A percentile compares a stretch with the other conserved stretches of the same genome.
phyloP scores from a whole-genome alignment of 345 rosid species.

The Salix dunnii region DNA sequence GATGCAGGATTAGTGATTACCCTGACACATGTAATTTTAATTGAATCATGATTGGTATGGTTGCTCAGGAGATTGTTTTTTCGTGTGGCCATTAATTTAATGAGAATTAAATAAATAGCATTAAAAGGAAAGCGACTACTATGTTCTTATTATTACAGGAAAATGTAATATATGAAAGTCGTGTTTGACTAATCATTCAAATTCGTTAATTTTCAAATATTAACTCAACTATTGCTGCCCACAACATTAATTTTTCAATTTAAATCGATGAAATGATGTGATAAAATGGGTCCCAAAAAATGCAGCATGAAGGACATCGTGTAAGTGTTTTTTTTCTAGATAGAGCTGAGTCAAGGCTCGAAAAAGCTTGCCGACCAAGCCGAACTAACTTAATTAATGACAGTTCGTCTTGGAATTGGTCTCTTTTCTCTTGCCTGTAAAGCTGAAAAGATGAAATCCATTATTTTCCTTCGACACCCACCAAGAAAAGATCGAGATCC shows the following conservation, averaged over 20 bases:
- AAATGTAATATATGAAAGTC: neutral
- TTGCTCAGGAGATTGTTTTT: neutral
- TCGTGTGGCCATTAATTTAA: neutral
- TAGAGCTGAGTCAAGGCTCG: conserved; percentile 17
- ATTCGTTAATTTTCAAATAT: too few species aligned
- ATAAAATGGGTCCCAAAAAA: neutral
- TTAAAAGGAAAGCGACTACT: too few species aligned
- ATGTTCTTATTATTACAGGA: too few species aligned
- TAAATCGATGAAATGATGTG: neutral
- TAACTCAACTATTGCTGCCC: neutral
- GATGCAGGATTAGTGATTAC: conserved; percentile 10
- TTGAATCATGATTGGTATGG: neutral
- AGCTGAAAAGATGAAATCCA: neutral
- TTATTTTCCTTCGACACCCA: neutral
- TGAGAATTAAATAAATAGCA: too few species aligned
- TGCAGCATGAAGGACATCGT: neutral
- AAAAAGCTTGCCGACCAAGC: conserved; percentile 12
- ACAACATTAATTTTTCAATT: neutral
- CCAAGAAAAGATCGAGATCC: neutral
- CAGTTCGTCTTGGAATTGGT: neutral
- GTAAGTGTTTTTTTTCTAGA: neutral
- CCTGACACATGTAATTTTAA: conserved; percentile 19
- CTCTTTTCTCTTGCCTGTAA: neutral
- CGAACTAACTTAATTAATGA: neutral
- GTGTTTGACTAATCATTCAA: neutral